Evolutionary conservation across 106 monocot species (phyloP).

Genomic region (Dendrobium officinale): DNA sequence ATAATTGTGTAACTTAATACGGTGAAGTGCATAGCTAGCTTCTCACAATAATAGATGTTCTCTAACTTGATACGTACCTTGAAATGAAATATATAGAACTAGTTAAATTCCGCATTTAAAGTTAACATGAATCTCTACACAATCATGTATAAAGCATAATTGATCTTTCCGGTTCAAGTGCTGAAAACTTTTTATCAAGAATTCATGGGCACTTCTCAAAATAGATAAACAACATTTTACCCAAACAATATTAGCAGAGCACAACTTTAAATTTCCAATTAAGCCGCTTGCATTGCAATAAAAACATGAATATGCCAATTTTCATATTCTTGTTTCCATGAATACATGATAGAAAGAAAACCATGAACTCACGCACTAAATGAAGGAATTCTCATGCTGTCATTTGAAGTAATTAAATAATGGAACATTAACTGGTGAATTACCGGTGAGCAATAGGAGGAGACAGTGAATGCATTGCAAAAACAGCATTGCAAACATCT

Average conservation of each 20-base stretch:
- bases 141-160: not conserved
- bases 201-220: not conserved
- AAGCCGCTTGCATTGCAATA: not conserved
- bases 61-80: not conserved
- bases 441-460: conserved; percentile 97
- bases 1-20: not conserved
- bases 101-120: not conserved
- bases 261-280: not conserved
- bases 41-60: not conserved
- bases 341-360: not conserved
- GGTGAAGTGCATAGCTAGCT: not conserved
- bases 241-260: not conserved
- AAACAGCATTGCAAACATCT: conserved; percentile 93
- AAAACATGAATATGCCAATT: not conserved
- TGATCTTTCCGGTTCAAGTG: not conserved
- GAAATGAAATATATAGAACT: no score
- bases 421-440: not conserved
- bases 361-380: not conserved
- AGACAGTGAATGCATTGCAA: conserved; percentile 90
- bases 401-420: not conserved
- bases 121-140: not conserved
- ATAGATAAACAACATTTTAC: not conserved
- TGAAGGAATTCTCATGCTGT: not conserved
- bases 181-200: not conserved
- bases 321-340: not conserved